Percentiles rank a stretch among this genome's conserved stretches.
Evolutionary conservation across 225 moss, liverwort and hornwort genomes (phyloP).

Genomic region (Pleurozium schreberi): DNA sequence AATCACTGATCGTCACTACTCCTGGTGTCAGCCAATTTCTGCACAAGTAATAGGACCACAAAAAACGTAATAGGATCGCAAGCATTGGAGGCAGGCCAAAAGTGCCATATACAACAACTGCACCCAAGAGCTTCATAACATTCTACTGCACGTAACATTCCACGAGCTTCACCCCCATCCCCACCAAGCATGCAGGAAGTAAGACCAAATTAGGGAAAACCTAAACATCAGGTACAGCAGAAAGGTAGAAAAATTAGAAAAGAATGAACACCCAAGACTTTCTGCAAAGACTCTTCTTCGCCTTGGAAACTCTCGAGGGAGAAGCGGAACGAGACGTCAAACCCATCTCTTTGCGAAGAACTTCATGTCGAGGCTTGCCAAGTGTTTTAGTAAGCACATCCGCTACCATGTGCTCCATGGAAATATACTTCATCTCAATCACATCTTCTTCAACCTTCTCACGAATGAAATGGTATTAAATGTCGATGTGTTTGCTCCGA

Average conservation of each 20-base stretch:
- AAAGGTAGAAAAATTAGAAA: neutral
- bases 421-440: no score
- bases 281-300: neutral
- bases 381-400: no score
- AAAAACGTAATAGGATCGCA: neutral
- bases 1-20: neutral
- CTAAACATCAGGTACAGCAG: neutral
- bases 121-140: neutral
- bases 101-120: neutral
- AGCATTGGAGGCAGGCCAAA: neutral
- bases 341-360: no score
- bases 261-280: neutral
- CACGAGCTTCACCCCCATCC: neutral
- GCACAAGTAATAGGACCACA: neutral
- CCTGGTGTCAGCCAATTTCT: neutral
- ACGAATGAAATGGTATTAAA: no score
- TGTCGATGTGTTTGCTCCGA: no score
- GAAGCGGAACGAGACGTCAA: neutral
- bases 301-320: neutral
- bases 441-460: no score
- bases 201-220: neutral
- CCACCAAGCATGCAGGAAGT: neutral
- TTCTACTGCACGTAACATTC: neutral
- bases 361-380: no score
- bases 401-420: no score